Conservation (phyloP, 495 filamentous ascomycete genomes). For the Xylaria flabelliformis region DNA sequence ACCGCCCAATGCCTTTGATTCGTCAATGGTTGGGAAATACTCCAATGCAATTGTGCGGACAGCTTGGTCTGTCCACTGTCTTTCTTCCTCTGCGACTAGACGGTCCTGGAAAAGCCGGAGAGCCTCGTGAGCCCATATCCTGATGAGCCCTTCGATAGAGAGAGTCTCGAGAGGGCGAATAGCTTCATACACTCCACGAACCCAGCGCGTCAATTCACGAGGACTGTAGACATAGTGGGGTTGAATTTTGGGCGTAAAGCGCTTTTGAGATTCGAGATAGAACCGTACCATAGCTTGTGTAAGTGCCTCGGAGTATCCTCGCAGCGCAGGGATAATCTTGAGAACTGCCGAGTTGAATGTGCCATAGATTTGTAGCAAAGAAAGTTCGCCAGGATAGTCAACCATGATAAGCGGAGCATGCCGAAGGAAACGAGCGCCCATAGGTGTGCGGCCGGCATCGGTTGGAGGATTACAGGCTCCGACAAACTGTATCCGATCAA, state of each 20-base stretch:
- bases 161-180: constrained; percentile 89
- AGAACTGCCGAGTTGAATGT: constrained; percentile 97
- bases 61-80: constrained; percentile 90
- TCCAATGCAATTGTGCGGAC: constrained; percentile 85
- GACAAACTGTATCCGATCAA: constrained; percentile 98
- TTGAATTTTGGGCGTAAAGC: constrained; percentile 94
- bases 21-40: constrained; percentile 91
- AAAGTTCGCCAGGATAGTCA: constrained; percentile 95
- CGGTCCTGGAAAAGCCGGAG: constrained; percentile 96
- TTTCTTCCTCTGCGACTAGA: constrained; percentile 90
- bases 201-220: constrained; percentile 96
- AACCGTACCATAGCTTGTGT: constrained; percentile 98
- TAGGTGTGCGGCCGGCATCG: constrained; percentile 92
- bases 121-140: constrained; percentile 98
- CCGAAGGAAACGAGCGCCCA: constrained; percentile 90
- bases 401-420: constrained; percentile 99
- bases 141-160: constrained; percentile 86
- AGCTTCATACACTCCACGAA: constrained; percentile 94
- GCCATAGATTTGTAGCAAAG: constrained; percentile 94
- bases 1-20: constrained; percentile 84
- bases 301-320: constrained; percentile 90
- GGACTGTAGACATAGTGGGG: constrained; percentile 99
- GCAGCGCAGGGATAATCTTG: constrained; percentile 94
- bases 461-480: constrained; percentile 99
- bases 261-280: constrained; percentile 89